Percentiles rank a stretch among this genome's conserved stretches.
These are phyloP conservation scores for Melampsora larici-populina DNA, from an alignment of 1,284 basidiomycete genomes.

Conservation along the genomic window DNA sequence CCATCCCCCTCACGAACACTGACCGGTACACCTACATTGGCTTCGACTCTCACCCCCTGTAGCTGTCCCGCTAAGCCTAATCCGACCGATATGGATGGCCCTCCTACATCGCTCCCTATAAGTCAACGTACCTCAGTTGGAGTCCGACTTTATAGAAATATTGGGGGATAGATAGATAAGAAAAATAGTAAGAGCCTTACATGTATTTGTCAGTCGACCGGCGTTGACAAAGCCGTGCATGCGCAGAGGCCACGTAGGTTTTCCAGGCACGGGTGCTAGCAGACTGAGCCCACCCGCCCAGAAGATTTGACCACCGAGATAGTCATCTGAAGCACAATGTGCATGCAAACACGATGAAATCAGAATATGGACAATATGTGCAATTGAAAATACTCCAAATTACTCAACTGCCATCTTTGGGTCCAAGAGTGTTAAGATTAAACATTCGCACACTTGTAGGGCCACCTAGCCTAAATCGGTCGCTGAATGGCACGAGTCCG, in stretches of 20 bases:
- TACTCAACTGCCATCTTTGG: constrained; percentile 68
- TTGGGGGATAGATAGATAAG: neutral
- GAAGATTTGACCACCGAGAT: constrained; percentile 81
- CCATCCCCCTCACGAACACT: constrained; percentile 74
- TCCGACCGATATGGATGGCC: constrained; percentile 68
- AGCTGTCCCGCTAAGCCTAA: constrained; percentile 86
- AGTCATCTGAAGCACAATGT: constrained; percentile 60
- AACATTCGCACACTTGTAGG: constrained; percentile 86
- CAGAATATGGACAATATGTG: neutral
- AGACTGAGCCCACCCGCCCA: constrained; percentile 80
- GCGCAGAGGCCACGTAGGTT: constrained; percentile 83
- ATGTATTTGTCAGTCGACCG: constrained; percentile 73
- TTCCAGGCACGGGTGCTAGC: constrained; percentile 72
- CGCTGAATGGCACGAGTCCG: constrained; percentile 63
- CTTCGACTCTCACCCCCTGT: constrained; percentile 77
- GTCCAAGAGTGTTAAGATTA: constrained; percentile 77
- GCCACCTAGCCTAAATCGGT: constrained; percentile 90
- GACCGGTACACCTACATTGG: constrained; percentile 88
- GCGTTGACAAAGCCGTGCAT: constrained; percentile 79
- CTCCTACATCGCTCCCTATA: constrained; percentile 28
- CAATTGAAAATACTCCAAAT: neutral
- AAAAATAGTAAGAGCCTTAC: constrained; percentile 49
- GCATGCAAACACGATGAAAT: neutral
- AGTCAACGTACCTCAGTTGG: neutral
- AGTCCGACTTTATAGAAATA: neutral